These are phyloP conservation scores for Starmerella apicola DNA, from an alignment of 805 yeast species.

Conservation along the genomic window DNA sequence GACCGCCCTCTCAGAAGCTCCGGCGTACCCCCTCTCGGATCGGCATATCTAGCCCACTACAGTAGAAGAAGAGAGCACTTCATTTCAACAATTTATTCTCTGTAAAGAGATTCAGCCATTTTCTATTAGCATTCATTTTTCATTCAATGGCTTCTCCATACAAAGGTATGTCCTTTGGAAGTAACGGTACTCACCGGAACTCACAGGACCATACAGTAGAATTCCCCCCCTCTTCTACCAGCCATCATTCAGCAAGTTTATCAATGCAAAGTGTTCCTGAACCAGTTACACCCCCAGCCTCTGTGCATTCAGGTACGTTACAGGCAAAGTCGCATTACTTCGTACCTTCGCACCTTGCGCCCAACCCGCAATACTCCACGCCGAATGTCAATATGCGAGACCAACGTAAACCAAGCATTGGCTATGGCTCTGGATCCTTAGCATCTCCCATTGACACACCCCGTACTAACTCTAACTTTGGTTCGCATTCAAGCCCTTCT, in stretches of 20 bases:
- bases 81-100: not conserved
- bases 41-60: too few relatives aligned
- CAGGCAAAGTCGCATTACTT: conserved; percentile 5
- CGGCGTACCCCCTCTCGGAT: too few relatives aligned
- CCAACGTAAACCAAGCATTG: not conserved
- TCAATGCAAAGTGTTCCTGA: conserved; percentile 1
- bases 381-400: conserved; percentile 4
- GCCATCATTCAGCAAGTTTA: not conserved
- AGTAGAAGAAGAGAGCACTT: too few relatives aligned
- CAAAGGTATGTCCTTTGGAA: conserved; percentile 1
- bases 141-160: conserved; percentile 5
- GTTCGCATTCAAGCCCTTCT: not conserved
- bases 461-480: not conserved
- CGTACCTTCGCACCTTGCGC: not conserved
- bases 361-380: conserved; percentile 2
- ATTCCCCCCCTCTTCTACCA: not conserved
- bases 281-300: conserved; percentile 16
- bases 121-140: not conserved
- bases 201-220: not conserved
- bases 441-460: conserved; percentile 8
- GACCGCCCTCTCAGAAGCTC: too few relatives aligned
- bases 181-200: not conserved
- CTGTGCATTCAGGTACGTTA: conserved; percentile 1
- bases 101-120: not conserved
- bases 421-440: not conserved